Conservation (phyloP, 2,329 filamentous ascomycete genomes). For the Chrysoporthe deuterocubensis region DNA sequence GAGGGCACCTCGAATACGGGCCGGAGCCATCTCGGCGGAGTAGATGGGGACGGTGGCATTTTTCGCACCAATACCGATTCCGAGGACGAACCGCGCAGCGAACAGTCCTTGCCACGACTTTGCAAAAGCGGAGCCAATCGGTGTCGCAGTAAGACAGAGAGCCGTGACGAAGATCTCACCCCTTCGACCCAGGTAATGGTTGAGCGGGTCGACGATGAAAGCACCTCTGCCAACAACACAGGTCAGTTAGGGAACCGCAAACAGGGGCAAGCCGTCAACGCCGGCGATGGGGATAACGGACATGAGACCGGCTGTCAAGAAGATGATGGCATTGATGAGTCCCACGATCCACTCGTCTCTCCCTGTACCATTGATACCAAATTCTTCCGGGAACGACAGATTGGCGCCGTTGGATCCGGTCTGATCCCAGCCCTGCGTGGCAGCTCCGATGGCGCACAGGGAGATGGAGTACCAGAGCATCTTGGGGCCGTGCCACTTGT, state of each 20-base stretch:
- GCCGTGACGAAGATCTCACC: constrained; percentile 77
- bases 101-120: constrained; percentile 75
- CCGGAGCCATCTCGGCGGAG: constrained; percentile 27
- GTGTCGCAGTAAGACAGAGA: constrained; percentile 70
- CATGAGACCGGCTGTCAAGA: constrained; percentile 59
- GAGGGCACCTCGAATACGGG: constrained; percentile 25
- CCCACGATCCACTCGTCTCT: constrained; percentile 60
- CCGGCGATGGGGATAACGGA: constrained; percentile 53
- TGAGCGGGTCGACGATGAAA: constrained; percentile 61
- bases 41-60: constrained; percentile 28
- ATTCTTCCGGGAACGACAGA: constrained; percentile 60
- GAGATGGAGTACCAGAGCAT: constrained; percentile 67
- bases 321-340: constrained; percentile 62
- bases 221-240: constrained; percentile 26
- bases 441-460: constrained; percentile 59
- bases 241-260: not conserved
- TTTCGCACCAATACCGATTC: constrained; percentile 28
- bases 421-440: constrained; percentile 55
- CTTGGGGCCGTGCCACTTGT: constrained; percentile 69
- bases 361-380: constrained; percentile 46
- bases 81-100: constrained; percentile 60
- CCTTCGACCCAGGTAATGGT: constrained; percentile 48
- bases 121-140: constrained; percentile 72
- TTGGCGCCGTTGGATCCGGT: constrained; percentile 49
- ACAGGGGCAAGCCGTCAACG: not conserved